Percentiles rank a stretch among this genome's conserved stretches.
These are phyloP conservation scores for Asclepias syriaca DNA, from an alignment of 257 asterid genomes.

Conservation along the genomic window DNA sequence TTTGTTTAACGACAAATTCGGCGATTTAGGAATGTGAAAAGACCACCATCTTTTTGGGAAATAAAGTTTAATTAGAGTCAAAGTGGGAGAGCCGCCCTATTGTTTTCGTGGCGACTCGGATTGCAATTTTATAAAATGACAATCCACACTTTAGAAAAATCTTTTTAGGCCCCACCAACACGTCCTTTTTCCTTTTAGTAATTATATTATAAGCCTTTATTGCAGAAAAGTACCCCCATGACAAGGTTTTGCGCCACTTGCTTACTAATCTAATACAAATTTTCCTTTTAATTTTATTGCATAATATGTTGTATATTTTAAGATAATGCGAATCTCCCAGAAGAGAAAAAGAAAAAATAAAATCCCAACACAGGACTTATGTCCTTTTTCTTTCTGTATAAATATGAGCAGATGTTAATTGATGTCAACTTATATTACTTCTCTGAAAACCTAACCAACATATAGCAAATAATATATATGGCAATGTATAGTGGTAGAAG, in stretches of 20 bases:
- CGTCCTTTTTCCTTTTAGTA: neutral
- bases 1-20: neutral
- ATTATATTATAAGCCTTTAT: neutral
- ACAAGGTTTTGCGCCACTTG: neutral
- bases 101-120: constrained; percentile 2
- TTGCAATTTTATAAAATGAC: neutral
- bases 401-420: constrained; percentile 19
- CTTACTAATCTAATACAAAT: neutral
- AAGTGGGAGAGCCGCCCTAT: neutral
- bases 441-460: neutral
- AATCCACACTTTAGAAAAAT: neutral
- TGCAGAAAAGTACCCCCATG: neutral
- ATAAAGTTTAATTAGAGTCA: neutral
- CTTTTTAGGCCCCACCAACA: neutral
- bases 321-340: neutral
- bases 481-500: constrained; percentile 14
- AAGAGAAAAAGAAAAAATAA: too few relatives aligned
- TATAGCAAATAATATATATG: constrained; percentile 17
- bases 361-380: neutral
- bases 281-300: too few relatives aligned
- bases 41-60: neutral
- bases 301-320: neutral
- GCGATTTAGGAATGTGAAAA: neutral
- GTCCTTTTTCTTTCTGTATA: constrained; percentile 24
- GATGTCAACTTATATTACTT: constrained; percentile 5